Base-by-base conservation (phyloP, 2,329 filamentous ascomycete species). In the Calycina marina region DNA sequence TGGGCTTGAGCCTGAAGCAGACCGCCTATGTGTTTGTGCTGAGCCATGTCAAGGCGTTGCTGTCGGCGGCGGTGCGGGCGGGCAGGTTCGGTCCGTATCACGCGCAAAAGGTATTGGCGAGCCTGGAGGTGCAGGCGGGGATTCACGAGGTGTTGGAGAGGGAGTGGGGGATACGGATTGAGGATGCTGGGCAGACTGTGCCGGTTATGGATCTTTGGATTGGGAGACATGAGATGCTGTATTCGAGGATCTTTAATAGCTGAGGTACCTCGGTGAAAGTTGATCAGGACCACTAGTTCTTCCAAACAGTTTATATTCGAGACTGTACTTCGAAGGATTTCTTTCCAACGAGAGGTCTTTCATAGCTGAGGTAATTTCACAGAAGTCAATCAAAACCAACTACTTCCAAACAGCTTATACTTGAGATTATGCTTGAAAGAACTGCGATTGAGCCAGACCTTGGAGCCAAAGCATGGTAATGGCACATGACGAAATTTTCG, bases 201-300 rank as follows among this genome's bases (percentile, higher is more conserved):
- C 82, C 82, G 1, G 67, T 75, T 2, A 74, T 88, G 68, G 82
- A 90, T 58, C 53, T 90, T 18, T 90, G 82, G 81, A 65, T 85
- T 48, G 82, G 82, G 3, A 66, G 82, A 50, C 82, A 90, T 54
- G 82, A 90, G 62, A 60, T 83, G 51, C 54, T 90, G 41, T 90
- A 90, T 54, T 86, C 80, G 37, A 71, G 82, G 45, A 88, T 90
- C 34, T 90, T 90, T 51, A 90, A 90, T 56, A 86, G 80, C 46
- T 88, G 48, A 50, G 28, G 5, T 12, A 14, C 22, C n/a, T n/a
- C n/a, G n/a, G n/a, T n/a, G n/a, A n/a, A n/a, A n/a, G n/a, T n/a
- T n/a, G n/a, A n/a, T n/a, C n/a, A n/a, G n/a, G n/a, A n/a, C n/a
- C n/a, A n/a, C n/a, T n/a, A n/a, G n/a, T n/a, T n/a, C n/a, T n/a